Conservation (phyloP, 192 early-diverging fungal genomes). For the Diversispora eburnea region DNA sequence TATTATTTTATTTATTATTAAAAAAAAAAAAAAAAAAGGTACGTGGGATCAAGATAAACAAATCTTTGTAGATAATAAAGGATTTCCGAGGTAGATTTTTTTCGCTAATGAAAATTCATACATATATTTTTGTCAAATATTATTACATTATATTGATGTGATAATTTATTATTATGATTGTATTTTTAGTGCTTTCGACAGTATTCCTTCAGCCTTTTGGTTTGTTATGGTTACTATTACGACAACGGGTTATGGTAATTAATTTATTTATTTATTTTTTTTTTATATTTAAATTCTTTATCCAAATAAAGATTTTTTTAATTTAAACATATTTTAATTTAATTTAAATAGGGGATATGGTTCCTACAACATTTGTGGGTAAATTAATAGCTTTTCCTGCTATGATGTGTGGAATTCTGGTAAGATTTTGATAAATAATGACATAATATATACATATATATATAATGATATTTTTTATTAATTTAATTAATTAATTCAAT, state of each 20-base stretch:
- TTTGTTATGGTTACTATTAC: slow-evolving; percentile 77
- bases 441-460: not conserved
- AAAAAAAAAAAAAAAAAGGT: slow-evolving; percentile 36
- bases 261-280: not conserved
- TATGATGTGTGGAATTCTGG: slow-evolving; percentile 77
- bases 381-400: slow-evolving; percentile 77
- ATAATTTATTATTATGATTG: slow-evolving; percentile 6
- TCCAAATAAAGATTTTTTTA: not conserved
- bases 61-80: slow-evolving; percentile 62
- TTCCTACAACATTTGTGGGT: slow-evolving; percentile 74
- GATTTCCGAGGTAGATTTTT: slow-evolving; percentile 56
- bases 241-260: slow-evolving; percentile 68
- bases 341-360: slow-evolving; percentile 62
- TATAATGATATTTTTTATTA: not conserved
- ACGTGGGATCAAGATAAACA: slow-evolving; percentile 64
- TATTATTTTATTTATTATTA: slow-evolving; percentile 1
- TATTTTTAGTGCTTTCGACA: slow-evolving; percentile 57
- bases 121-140: not conserved
- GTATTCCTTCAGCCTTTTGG: slow-evolving; percentile 76
- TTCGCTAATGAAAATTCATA: too few relatives aligned
- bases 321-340: not conserved
- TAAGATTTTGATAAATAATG: slow-evolving; percentile 9
- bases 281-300: not conserved
- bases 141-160: not conserved
- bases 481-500: not conserved